A percentile compares a stretch with the other conserved stretches of the same genome.
These are phyloP conservation scores for Purpureocillium lavendulum DNA, from an alignment of 2,329 filamentous ascomycete genomes.

Conservation along the genomic window DNA sequence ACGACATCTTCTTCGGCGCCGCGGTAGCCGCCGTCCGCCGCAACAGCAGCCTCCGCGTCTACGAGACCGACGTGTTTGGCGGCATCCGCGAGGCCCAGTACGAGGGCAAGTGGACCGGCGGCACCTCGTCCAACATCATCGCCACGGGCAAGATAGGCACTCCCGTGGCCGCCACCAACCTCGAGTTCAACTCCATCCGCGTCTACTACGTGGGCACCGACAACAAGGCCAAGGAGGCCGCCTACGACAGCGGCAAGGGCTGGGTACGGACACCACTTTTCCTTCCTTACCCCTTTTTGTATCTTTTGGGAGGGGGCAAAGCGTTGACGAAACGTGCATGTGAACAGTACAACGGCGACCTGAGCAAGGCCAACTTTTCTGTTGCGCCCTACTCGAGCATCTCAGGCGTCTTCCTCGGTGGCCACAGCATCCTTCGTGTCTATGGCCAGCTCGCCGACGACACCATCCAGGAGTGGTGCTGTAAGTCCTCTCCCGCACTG, in stretches of 20 bases:
- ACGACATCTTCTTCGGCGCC: too few species aligned
- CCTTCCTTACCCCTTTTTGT: too few species aligned
- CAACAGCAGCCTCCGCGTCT: neutral
- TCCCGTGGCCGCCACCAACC: neutral
- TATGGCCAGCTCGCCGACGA: neutral
- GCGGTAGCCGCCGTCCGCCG: too few species aligned
- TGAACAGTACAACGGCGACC: neutral
- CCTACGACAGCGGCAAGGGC: neutral
- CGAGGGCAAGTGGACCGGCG: conserved; percentile 1
- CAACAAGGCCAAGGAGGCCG: neutral
- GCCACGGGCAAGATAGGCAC: neutral
- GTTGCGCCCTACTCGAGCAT: conserved; percentile 1
- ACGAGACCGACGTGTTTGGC: neutral
- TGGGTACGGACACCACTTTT: neutral
- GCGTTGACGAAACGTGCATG: too few species aligned
- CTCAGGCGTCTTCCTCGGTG: neutral
- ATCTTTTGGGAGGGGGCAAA: too few species aligned
- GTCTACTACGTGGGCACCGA: neutral
- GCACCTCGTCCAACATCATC: conserved; percentile 1
- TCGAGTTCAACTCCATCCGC: neutral
- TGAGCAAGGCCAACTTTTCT: neutral
- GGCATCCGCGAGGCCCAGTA: neutral
- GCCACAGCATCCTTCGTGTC: neutral
- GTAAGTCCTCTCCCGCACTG: neutral
- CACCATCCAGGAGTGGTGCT: neutral